Conservation (phyloP, 345 rosid genomes). For the Cardiospermum halicacabum region DNA sequence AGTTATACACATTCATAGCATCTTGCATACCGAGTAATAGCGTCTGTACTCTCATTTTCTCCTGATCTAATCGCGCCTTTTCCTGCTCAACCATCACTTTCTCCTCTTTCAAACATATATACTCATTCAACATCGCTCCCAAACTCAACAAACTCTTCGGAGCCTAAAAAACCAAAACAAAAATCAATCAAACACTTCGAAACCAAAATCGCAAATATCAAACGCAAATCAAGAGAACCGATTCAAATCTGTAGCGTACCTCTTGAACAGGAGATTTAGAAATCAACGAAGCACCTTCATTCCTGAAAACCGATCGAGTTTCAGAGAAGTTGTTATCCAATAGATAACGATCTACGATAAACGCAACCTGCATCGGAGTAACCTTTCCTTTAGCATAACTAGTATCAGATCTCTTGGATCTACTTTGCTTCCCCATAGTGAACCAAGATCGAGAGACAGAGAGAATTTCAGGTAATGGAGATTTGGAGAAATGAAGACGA, state of each 20-base stretch:
- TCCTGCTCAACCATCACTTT: slow-evolving; percentile 63
- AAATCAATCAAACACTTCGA: background rate
- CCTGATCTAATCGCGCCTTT: slow-evolving; percentile 51
- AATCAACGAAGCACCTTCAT: slow-evolving; percentile 69
- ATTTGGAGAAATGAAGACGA: background rate
- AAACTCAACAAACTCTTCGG: slow-evolving; percentile 72
- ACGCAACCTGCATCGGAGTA: slow-evolving; percentile 74
- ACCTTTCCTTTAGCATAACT: slow-evolving; percentile 59
- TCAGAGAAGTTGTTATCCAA: slow-evolving; percentile 53
- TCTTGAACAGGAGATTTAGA: slow-evolving; percentile 58
- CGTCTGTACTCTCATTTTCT: slow-evolving; percentile 55
- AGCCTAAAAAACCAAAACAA: slow-evolving; percentile 28
- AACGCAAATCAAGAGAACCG: background rate
- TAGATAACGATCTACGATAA: slow-evolving; percentile 83
- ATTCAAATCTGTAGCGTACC: slow-evolving; percentile 22
- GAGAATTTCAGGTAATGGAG: background rate
- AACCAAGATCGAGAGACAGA: background rate
- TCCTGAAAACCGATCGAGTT: slow-evolving; percentile 50
- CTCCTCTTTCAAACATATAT: slow-evolving; percentile 63
- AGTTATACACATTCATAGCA: slow-evolving; percentile 62
- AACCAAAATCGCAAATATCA: background rate
- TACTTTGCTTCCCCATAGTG: slow-evolving; percentile 51
- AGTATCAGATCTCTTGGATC: slow-evolving; percentile 30
- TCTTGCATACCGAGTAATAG: slow-evolving; percentile 73
- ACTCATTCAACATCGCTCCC: slow-evolving; percentile 61